phyloP scores from a whole-genome alignment of 2,329 filamentous ascomycete species.

The Penicillium verrucosum region DNA sequence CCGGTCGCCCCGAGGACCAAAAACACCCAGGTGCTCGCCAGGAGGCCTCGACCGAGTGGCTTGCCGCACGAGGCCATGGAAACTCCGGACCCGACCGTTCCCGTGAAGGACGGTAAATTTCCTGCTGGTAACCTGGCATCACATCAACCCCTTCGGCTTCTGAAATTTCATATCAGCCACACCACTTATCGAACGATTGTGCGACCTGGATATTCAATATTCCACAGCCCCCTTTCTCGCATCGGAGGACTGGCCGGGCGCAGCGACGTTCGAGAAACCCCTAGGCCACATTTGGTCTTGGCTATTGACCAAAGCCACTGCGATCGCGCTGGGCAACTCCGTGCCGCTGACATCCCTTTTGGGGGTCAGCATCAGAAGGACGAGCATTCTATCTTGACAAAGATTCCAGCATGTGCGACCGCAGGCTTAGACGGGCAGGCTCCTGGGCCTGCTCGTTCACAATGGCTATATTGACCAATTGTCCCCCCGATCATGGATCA shows the following conservation, averaged over 20 bases:
- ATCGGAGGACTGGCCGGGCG: conserved; percentile 10
- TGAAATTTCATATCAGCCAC: not conserved
- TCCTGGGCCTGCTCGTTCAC: not conserved
- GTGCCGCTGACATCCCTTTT: not conserved
- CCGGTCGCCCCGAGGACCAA: conserved; percentile 37
- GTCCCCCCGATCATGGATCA: conserved; percentile 3
- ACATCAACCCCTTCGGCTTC: conserved; percentile 1
- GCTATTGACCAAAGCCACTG: conserved; percentile 4
- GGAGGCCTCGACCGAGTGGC: conserved; percentile 35
- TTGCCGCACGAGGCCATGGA: conserved; percentile 29
- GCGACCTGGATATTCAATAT: conserved; percentile 9
- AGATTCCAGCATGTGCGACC: not conserved
- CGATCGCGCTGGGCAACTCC: conserved; percentile 9
- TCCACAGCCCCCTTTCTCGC: conserved; percentile 3
- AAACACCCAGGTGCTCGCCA: conserved; percentile 41
- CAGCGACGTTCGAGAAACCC: conserved; percentile 1
- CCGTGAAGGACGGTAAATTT: conserved; percentile 32
- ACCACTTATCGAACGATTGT: conserved; percentile 10
- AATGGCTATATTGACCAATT: conserved; percentile 4
- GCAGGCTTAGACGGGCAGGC: not conserved
- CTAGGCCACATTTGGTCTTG: conserved; percentile 1
- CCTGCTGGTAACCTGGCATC: not conserved
- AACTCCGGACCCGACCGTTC: conserved; percentile 36
- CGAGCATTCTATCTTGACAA: not conserved
- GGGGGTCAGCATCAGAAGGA: not conserved